Base-by-base conservation (phyloP, 2,329 filamentous ascomycete species). In the Cladosporium sp. region DNA sequence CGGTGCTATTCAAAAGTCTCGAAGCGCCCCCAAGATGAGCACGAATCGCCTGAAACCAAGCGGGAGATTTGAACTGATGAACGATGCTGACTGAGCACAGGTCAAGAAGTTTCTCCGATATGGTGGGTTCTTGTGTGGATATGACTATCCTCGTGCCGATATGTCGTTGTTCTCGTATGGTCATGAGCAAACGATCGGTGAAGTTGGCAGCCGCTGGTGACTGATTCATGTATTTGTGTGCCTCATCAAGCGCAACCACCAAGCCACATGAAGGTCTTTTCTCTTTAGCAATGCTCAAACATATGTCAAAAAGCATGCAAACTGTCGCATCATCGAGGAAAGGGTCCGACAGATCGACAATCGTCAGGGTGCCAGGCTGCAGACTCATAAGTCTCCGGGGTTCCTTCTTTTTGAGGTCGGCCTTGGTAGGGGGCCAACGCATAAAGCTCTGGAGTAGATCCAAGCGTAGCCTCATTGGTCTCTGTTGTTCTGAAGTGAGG, bases 121-220 rank as follows among this genome's bases (percentile, higher is more conserved):
- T 75, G 0, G 84, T 88, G 0, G 86, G 87, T 59, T 92, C 87
- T 61, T 93, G 86, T 0, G 86, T 92, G 0, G 85, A 82, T 22
- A 92, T 83, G 38, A 91, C 62, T 3, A 90, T 72, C 0, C 86
- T 76, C 0, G 78, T 75, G 0, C 77, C 85, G 1, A 82, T 67
- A 60, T 91, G 87, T 0, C 86, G 80, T 64, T 92, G 86, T n/a
- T 84, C 72, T 0, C 86, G 78, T 55, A 91, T 84, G 0, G 79
- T 77, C 0, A 74, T 71, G 0, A 87, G 70, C 16, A 49, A 29
- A 22, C 22, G 22, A 25, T 40, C 36, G 9, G 35, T 49, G 46
- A 49, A 49, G 18, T n/a, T 32, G 1, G 79, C 78, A 33, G 83
- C 80, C 0, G 72, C 64, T 12, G 27, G 32, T 0, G 77, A 76